These are phyloP conservation scores for Scenedesmus sp. DNA, from an alignment of 163 green algal genomes.

Conservation along the genomic window DNA sequence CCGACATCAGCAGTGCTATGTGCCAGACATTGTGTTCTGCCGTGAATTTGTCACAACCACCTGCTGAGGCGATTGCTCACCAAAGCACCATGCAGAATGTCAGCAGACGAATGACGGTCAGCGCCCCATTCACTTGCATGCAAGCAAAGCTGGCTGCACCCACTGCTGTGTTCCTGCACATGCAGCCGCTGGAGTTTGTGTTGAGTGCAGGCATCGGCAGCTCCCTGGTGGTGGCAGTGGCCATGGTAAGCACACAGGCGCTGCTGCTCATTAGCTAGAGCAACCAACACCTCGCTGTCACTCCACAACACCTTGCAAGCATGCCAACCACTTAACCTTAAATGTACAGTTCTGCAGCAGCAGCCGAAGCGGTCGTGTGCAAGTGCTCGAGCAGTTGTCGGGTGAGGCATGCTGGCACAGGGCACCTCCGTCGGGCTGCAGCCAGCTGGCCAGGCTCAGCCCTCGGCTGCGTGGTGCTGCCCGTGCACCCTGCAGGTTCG, in stretches of 20 bases:
- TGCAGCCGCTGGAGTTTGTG: conserved; percentile 85
- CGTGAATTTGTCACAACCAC: no score
- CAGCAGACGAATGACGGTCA: no score
- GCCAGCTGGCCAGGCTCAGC: neutral
- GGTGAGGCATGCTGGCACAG: neutral
- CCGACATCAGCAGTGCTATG: neutral
- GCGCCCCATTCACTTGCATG: neutral
- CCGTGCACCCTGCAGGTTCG: conserved; percentile 43
- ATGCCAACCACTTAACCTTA: no score
- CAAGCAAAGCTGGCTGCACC: neutral
- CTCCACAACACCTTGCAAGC: no score
- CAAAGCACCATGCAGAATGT: no score
- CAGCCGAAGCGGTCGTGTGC: neutral
- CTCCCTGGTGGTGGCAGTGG: conserved; percentile 68
- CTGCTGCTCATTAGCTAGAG: neutral
- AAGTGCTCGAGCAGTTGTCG: neutral
- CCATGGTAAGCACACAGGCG: conserved; percentile 21
- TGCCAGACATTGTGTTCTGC: neutral
- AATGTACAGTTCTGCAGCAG: neutral
- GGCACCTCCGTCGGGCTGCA: neutral
- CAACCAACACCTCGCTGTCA: neutral
- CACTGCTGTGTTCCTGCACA: neutral
- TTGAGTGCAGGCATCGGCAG: conserved; percentile 72
- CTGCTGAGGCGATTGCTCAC: no score
- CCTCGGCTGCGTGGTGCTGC: neutral